phyloP scores from a whole-genome alignment of 371 early-diverging fungal genomes.

The Rhizopus delemar region DNA sequence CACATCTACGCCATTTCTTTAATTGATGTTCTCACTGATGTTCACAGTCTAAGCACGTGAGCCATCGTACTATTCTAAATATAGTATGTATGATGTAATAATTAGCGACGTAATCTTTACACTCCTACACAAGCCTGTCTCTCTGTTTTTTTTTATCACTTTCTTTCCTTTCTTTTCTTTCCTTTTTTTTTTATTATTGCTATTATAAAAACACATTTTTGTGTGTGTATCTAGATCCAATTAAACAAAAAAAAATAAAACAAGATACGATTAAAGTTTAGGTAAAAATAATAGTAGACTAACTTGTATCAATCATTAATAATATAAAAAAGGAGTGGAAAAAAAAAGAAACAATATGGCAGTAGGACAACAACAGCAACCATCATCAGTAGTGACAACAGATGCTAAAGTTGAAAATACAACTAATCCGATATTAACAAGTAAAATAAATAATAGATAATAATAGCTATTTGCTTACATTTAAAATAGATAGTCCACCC shows the following conservation, averaged over 20 bases:
- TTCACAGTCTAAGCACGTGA: background rate
- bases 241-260: too few relatives aligned
- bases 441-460: background rate
- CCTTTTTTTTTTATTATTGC: background rate
- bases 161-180: background rate
- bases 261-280: background rate
- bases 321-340: slow-evolving; percentile 16
- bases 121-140: background rate
- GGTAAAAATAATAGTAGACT: too few relatives aligned
- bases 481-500: slow-evolving; percentile 25
- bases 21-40: background rate
- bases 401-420: too few relatives aligned
- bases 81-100: background rate
- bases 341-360: slow-evolving; percentile 3
- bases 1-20: background rate
- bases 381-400: too few relatives aligned
- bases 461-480: background rate
- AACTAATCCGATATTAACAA: too few relatives aligned
- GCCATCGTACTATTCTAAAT: background rate
- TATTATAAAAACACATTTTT: background rate
- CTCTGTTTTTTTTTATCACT: slow-evolving; percentile 4
- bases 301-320: background rate
- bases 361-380: too few relatives aligned
- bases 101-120: background rate
- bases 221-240: background rate